phyloP scores from a whole-genome alignment of 1,284 basidiomycete genomes.

The Sphagnurus paluster region DNA sequence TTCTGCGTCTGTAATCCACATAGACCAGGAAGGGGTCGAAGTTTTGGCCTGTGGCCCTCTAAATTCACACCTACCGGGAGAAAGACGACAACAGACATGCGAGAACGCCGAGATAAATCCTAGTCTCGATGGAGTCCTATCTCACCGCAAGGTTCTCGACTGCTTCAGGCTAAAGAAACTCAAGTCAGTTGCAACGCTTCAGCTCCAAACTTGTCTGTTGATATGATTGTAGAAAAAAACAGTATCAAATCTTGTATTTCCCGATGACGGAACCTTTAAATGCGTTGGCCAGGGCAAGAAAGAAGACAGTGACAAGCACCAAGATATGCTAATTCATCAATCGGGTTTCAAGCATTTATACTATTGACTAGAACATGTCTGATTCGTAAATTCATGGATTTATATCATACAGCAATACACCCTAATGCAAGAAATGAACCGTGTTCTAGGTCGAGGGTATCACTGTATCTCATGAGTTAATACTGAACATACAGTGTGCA shows the following conservation, averaged over 20 bases:
- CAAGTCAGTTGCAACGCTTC: slow-evolving; percentile 11
- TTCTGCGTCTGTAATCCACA: neutral
- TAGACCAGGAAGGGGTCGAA: slow-evolving; percentile 7
- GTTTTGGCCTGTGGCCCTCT: neutral
- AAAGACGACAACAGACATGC: neutral
- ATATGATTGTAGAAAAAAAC: slow-evolving; percentile 36
- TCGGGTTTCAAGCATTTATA: neutral
- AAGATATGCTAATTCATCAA: slow-evolving; percentile 23
- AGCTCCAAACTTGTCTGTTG: neutral
- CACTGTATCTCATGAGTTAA: too few relatives aligned
- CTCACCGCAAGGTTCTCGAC: slow-evolving; percentile 9
- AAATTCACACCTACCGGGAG: neutral
- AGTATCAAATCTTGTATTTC: slow-evolving; percentile 74
- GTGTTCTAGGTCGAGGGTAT: too few relatives aligned
- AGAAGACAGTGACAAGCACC: slow-evolving; percentile 55
- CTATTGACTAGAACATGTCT: neutral
- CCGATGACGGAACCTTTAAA: slow-evolving; percentile 60
- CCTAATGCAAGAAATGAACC: too few relatives aligned
- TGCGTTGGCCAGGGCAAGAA: slow-evolving; percentile 44
- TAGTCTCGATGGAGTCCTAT: too few relatives aligned
- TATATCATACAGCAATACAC: neutral
- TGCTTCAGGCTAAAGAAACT: slow-evolving; percentile 16
- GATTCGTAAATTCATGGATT: neutral
- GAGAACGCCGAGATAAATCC: neutral
- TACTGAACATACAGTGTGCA: neutral